Evolutionary conservation across 306 rosid genomes (phyloP).

Genomic region (Vachellia pachyceras): DNA sequence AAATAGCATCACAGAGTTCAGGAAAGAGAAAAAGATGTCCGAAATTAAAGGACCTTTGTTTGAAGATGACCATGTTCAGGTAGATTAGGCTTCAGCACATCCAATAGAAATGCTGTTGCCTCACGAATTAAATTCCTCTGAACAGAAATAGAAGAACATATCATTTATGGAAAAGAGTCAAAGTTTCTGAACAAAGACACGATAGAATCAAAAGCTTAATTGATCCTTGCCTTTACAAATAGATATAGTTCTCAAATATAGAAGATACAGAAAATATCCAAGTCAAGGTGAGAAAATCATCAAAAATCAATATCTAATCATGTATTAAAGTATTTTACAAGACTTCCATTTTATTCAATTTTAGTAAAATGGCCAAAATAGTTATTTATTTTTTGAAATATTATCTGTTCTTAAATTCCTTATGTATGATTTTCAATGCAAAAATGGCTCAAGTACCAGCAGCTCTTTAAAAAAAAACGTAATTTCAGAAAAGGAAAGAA

Average conservation of each 20-base stretch:
- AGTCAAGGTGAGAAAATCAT: conserved; percentile 14
- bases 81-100: conserved; percentile 90
- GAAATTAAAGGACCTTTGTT: conserved; percentile 65
- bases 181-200: conserved; percentile 11
- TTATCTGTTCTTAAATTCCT: not conserved
- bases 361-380: not conserved
- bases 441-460: not conserved
- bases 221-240: conserved; percentile 17
- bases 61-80: conserved; percentile 92
- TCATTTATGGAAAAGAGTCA: conserved; percentile 26
- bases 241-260: conserved; percentile 15
- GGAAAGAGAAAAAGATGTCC: not conserved
- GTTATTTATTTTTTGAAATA: not conserved
- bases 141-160: conserved; percentile 26
- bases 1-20: not conserved
- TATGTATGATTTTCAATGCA: not conserved
- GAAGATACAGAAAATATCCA: not conserved
- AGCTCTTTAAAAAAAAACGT: not conserved
- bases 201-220: not conserved
- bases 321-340: conserved; percentile 7
- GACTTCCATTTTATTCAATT: not conserved
- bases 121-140: conserved; percentile 96
- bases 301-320: conserved; percentile 26
- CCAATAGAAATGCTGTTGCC: conserved; percentile 92
- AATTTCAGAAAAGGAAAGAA: not conserved